phyloP scores from a whole-genome alignment of 2,329 filamentous ascomycete species.

The Trematosphaeria pertusa region DNA sequence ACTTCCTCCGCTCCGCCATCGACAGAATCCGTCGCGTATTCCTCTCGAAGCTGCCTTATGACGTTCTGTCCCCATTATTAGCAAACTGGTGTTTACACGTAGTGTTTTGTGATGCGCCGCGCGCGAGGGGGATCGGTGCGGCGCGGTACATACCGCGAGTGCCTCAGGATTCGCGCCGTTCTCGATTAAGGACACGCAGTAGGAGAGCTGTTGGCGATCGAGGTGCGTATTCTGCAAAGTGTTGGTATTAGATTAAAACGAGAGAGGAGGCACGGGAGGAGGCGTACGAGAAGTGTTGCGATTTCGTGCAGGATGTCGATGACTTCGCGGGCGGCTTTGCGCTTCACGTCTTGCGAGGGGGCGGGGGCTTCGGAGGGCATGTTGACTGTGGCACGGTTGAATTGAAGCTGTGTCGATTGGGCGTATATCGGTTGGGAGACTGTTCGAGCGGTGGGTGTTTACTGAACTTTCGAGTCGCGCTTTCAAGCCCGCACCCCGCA shows the following conservation, averaged over 20 bases:
- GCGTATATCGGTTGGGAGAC: background rate
- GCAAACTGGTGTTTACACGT: constrained; percentile 40
- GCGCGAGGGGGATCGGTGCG: constrained; percentile 1
- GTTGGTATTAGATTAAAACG: constrained; percentile 3
- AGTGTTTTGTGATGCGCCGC: constrained; percentile 12
- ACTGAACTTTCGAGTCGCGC: too few species aligned
- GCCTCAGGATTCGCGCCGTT: constrained; percentile 97
- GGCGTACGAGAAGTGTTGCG: constrained; percentile 81
- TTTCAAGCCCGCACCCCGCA: too few species aligned
- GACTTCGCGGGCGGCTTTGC: constrained; percentile 77
- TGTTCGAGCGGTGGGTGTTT: too few species aligned
- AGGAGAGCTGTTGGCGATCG: constrained; percentile 86
- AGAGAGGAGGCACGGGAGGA: background rate
- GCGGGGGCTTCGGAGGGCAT: constrained; percentile 30
- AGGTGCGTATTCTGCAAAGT: constrained; percentile 84
- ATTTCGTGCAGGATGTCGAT: constrained; percentile 86
- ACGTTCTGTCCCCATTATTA: constrained; percentile 49
- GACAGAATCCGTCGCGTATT: constrained; percentile 44
- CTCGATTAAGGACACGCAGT: constrained; percentile 96
- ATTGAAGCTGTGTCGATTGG: too few species aligned
- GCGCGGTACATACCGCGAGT: constrained; percentile 73
- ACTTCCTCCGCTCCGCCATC: constrained; percentile 36
- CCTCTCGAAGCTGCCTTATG: constrained; percentile 53
- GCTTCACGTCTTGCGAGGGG: constrained; percentile 59
- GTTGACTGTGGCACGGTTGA: background rate